phyloP scores from a whole-genome alignment of 2,329 filamentous ascomycete species.

The Fusarium mangiferae region DNA sequence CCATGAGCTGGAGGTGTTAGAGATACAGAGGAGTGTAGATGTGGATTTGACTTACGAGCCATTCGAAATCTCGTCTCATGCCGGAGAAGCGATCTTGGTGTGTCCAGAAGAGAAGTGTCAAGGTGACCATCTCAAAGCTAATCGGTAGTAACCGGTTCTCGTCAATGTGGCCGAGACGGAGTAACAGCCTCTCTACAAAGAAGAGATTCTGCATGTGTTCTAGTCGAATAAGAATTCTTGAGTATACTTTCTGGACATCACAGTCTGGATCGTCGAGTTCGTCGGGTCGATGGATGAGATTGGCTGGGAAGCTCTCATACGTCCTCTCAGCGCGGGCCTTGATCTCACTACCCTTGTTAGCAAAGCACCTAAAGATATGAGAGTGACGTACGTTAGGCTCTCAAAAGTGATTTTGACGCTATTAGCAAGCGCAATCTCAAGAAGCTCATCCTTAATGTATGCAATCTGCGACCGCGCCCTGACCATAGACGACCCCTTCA shows the following conservation, averaged over 20 bases:
- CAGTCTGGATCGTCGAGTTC: slow-evolving; percentile 50
- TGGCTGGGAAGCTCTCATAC: slow-evolving; percentile 50
- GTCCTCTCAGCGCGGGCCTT: slow-evolving; percentile 49
- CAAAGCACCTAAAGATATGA: fast-evolving
- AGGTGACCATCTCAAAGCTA: slow-evolving; percentile 59
- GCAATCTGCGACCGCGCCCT: slow-evolving; percentile 60
- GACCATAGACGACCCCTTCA: slow-evolving; percentile 57
- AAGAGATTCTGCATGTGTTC: slow-evolving; percentile 68
- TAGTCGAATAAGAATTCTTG: slow-evolving; percentile 58
- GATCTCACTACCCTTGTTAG: slow-evolving; percentile 46
- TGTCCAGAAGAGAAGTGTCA: slow-evolving; percentile 60
- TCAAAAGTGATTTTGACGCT: slow-evolving; percentile 23
- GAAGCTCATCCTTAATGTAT: slow-evolving; percentile 65
- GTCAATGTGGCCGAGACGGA: slow-evolving; percentile 54
- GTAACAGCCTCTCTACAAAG: slow-evolving; percentile 65
- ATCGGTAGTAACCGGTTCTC: slow-evolving; percentile 55
- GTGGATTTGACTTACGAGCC: slow-evolving; percentile 53
- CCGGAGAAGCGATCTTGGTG: slow-evolving; percentile 58
- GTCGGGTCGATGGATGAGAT: slow-evolving; percentile 52
- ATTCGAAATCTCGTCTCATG: slow-evolving; percentile 58
- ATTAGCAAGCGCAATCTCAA: slow-evolving; percentile 64
- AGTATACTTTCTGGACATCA: slow-evolving; percentile 50
- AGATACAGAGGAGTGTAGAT: fast-evolving
- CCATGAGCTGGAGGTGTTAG: slow-evolving; percentile 54
- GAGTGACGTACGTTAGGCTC: slow-evolving; percentile 27